Evolutionary conservation across 495 filamentous ascomycete species (phyloP).

Genomic region (Penicillium samsonianum): DNA sequence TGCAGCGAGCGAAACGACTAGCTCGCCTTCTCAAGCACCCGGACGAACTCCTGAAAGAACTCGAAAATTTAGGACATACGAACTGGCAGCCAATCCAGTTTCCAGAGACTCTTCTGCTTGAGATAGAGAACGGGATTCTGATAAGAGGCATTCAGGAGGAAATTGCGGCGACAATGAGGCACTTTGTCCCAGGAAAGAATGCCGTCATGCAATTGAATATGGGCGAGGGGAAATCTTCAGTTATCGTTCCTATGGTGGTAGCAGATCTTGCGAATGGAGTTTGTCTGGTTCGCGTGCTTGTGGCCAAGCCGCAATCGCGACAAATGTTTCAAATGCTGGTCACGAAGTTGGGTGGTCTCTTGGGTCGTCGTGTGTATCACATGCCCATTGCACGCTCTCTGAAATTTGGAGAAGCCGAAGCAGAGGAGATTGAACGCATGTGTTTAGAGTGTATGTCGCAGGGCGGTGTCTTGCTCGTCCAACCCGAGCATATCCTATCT

Average conservation of each 20-base stretch:
- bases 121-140: not conserved
- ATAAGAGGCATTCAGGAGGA: not conserved
- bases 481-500: constrained; percentile 72
- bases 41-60: not conserved
- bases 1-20: not conserved
- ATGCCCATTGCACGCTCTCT: constrained; percentile 27
- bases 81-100: not conserved
- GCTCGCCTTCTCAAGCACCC: not conserved
- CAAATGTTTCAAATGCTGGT: constrained; percentile 3
- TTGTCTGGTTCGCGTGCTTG: constrained; percentile 1
- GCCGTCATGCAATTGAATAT: constrained; percentile 11
- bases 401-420: constrained; percentile 32
- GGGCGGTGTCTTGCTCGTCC: constrained; percentile 60
- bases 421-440: constrained; percentile 17
- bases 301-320: not conserved
- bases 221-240: constrained; percentile 12
- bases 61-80: not conserved
- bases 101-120: not conserved
- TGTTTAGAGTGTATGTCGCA: constrained; percentile 46
- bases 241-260: constrained; percentile 5
- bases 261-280: constrained; percentile 2
- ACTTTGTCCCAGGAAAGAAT: not conserved
- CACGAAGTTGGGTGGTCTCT: not conserved
- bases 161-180: not conserved
- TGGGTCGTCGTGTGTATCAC: constrained; percentile 5